phyloP scores from a whole-genome alignment of 2,329 filamentous ascomycete genomes.

The Colletotrichum filicis region DNA sequence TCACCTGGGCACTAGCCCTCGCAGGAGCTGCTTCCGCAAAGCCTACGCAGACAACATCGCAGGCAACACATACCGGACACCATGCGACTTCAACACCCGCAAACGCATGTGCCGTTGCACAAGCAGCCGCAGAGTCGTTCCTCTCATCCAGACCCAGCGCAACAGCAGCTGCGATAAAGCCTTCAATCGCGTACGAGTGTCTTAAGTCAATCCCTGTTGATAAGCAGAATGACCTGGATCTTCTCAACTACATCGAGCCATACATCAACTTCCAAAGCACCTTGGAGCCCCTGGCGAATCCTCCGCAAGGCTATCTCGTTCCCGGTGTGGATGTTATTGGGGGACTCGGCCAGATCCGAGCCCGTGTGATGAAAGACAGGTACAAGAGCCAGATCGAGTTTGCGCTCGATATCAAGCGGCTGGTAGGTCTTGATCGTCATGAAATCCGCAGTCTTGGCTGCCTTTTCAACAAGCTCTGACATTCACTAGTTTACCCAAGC shows the following conservation, averaged over 20 bases:
- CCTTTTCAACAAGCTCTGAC: background rate
- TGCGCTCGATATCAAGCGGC: slow-evolving; percentile 26
- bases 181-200: slow-evolving; percentile 29
- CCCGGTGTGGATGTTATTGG: slow-evolving; percentile 35
- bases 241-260: slow-evolving; percentile 37
- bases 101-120: slow-evolving; percentile 6
- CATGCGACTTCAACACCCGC: background rate
- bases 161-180: background rate
- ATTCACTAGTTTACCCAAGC: slow-evolving; percentile 8
- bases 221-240: slow-evolving; percentile 18
- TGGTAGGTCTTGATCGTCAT: background rate
- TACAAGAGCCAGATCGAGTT: slow-evolving; percentile 36
- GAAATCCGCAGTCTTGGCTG: background rate
- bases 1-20: slow-evolving; percentile 13
- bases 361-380: slow-evolving; percentile 26
- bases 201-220: slow-evolving; percentile 30
- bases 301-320: slow-evolving; percentile 36
- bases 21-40: background rate
- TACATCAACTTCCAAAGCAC: slow-evolving; percentile 36
- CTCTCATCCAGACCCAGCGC: background rate
- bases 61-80: background rate
- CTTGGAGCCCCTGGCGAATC: slow-evolving; percentile 31
- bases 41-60: background rate
- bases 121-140: slow-evolving; percentile 2
- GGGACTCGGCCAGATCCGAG: slow-evolving; percentile 34